Base-by-base conservation (phyloP, 169 alveolate genomes). In the Perkinsus chesapeaki region DNA sequence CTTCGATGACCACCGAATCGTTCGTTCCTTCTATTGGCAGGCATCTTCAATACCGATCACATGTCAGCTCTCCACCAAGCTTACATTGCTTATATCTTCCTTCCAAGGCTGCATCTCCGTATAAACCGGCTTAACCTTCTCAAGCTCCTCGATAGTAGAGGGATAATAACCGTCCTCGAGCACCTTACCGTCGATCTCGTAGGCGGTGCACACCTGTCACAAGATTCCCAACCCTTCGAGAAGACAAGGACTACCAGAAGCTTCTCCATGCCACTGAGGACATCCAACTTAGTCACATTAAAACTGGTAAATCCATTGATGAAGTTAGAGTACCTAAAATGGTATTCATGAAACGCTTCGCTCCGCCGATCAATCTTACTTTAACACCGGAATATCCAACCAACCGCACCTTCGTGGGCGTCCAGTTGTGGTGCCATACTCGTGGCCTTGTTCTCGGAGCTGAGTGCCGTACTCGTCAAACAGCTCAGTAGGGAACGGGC, bases 401-500 rank as follows among this genome's bases (percentile, higher is more conserved):
- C 99, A 99, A 39, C 99, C 99, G 93, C 99, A 98, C 92, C 99
- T 97, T 91, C 99, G 95, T 19, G 98, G 96, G 73, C 99, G 97
- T 43, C 98, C 98, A 10, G 99, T 99, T 0, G 99, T 98, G 20
- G 99, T 97, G n/a, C 99, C 99, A 94, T 95, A 96, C 95, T 99
- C 99, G 39, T 94, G 91, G 0, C 96, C 96, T 12, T 34, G 31
- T 47, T 92, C 93, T 9, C 37, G 37, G 16, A 43, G 60, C 16
- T 43, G 60, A 43, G 60, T 43, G 60, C 60, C 60, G 16, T 43
- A 43, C 60, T 43, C 60, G 60, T 43, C 60, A 16, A 43, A 43
- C 39, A 97, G 96, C 93, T 99, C 99, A 34, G 99, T 98, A 31
- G 99, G 99, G 96, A 99, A 98, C 12, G 99, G 99, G 23, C 99